Evolutionary conservation across 2,329 filamentous ascomycete species (phyloP), one percentile per base, ranked within the genome.

Genomic region (Amauroascus verrucosus): DNA sequence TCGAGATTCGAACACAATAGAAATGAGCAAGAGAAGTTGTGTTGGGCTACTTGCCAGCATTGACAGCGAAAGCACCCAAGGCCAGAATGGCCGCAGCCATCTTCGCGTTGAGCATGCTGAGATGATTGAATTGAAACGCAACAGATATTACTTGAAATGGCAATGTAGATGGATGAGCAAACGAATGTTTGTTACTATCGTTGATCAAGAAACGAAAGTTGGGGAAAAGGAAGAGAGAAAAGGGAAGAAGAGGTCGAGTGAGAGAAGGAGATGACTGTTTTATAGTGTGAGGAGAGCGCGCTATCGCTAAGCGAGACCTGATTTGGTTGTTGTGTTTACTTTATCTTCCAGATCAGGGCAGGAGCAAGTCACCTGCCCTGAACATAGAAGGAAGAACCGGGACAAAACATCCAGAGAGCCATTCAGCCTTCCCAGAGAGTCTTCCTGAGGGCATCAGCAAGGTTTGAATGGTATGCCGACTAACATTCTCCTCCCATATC

Each of bases 41-140:
- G 47, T 28, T 26, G n/a, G n/a, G n/a, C n/a, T 9, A 28, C 61
- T 62, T 59, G 65, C 64, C 57, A 16, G 43, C 37, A 44, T 56
- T 53, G 35, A 54, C 26, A 26, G 55, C 54, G 8, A 59, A 52
- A 51, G 51, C 41, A 32, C 56, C 56, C 44, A 64, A 45, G n/a
- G 60, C 47, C 57, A 61, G 57, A 37, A 62, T 43, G 54, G 58
- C 55, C 26, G 65, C 13, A 14, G 61, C 53, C 22, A 65, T 37
- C 14, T 60, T 28, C 16, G 56, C 35, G 53, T 61, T 61, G 48
- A 51, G 16, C 44, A 58, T 55, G 16, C 40, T 59, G 35, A 32
- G 16, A 20, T n/a, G 37, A 13, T 40, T 20, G 37, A 40, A 5
- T 18, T 5, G 32, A 13, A 35, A 14, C 7, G 6, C 32, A 18